A percentile compares a stretch with the other conserved stretches of the same genome.
phyloP scores from a whole-genome alignment of 108 stramenopile genomes.

The Epipyxis sp. region DNA sequence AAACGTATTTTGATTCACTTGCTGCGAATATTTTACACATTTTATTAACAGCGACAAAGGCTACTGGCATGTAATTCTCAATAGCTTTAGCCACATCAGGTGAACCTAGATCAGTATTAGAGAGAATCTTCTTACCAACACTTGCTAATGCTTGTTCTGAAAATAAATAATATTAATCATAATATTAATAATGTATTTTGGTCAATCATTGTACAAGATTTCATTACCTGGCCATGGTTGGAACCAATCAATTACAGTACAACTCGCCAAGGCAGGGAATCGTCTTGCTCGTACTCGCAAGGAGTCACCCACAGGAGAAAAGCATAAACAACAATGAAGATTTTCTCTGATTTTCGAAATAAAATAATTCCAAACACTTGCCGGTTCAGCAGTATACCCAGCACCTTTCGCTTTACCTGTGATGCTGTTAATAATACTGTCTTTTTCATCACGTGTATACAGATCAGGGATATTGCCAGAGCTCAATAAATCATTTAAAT shows the following conservation, averaged over 20 bases:
- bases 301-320: conserved; percentile 26
- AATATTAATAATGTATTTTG: neutral
- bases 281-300: conserved; percentile 43
- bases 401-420: conserved; percentile 45
- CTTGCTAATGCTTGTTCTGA: conserved; percentile 31
- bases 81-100: conserved; percentile 27
- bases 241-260: conserved; percentile 54
- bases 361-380: conserved; percentile 25
- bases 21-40: conserved; percentile 26
- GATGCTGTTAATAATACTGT: conserved; percentile 44
- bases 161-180: no score
- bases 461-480: conserved; percentile 51
- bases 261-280: conserved; percentile 50
- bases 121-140: conserved; percentile 22
- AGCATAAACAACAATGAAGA: conserved; percentile 30
- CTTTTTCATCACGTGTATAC: conserved; percentile 52
- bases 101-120: conserved; percentile 4
- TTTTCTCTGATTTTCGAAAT: conserved; percentile 30
- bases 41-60: conserved; percentile 29
- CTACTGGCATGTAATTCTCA: conserved; percentile 23
- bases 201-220: neutral
- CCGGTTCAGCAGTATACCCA: conserved; percentile 33
- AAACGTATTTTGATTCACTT: conserved; percentile 38
- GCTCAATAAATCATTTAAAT: conserved; percentile 54
- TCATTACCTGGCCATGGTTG: conserved; percentile 56